Conservation (phyloP, 805 yeast species). For the Alloascoidea hylecoeti region DNA sequence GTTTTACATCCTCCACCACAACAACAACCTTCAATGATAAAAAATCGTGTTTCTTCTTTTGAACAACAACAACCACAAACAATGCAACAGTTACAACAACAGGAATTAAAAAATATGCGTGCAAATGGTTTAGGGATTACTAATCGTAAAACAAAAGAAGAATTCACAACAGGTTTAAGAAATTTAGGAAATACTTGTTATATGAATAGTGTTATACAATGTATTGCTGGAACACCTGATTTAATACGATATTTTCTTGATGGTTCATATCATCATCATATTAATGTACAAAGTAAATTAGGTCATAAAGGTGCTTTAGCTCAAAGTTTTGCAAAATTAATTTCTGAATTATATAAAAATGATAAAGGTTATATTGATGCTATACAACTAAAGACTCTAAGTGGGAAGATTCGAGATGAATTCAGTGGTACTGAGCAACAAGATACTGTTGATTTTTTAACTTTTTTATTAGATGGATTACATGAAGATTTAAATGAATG, state of each 20-base stretch:
- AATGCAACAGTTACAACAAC: conserved; percentile 4
- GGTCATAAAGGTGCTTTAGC: conserved; percentile 79
- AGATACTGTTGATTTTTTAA: conserved; percentile 74
- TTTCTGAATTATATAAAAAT: conserved; percentile 36
- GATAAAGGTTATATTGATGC: conserved; percentile 42
- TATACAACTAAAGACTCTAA: conserved; percentile 43
- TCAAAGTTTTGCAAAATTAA: conserved; percentile 45
- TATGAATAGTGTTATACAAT: conserved; percentile 84
- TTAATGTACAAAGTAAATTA: conserved; percentile 56
- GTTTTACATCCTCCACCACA: not conserved
- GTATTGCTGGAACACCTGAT: conserved; percentile 61
- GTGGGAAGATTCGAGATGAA: conserved; percentile 52
- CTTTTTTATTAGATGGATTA: conserved; percentile 57
- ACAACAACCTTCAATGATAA: not conserved
- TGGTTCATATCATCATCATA: conserved; percentile 47
- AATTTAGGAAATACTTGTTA: conserved; percentile 89
- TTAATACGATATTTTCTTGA: conserved; percentile 47
- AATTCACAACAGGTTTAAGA: conserved; percentile 53
- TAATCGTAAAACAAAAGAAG: conserved; percentile 9
- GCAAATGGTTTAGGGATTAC: conserved; percentile 2
- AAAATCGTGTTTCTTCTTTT: not conserved
- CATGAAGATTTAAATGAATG: conserved; percentile 74
- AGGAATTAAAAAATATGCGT: conserved; percentile 3
- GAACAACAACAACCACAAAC: conserved; percentile 1
- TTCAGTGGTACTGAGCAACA: conserved; percentile 66